These are phyloP conservation scores for Didymella sp. DNA, from an alignment of 2,329 filamentous ascomycete species.

Conservation along the genomic window DNA sequence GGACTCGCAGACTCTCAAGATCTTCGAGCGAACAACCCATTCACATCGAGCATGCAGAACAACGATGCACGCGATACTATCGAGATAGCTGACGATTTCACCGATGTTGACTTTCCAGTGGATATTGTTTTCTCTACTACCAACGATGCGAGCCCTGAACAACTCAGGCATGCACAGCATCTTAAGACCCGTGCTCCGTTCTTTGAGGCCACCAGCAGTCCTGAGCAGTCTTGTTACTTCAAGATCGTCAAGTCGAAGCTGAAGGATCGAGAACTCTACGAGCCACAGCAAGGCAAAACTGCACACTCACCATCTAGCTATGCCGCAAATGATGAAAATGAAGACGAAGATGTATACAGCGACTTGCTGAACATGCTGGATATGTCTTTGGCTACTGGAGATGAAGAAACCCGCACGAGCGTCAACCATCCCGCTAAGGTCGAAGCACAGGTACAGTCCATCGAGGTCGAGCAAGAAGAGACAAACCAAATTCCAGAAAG, in stretches of 20 bases:
- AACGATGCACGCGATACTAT: neutral
- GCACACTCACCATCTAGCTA: neutral
- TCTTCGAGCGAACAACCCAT: neutral
- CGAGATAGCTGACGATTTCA: conserved; percentile 12
- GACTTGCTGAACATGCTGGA: neutral
- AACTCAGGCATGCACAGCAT: neutral
- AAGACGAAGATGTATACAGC: neutral
- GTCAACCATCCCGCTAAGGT: neutral
- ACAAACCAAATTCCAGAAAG: conserved; percentile 26
- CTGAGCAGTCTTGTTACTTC: neutral
- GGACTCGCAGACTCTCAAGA: conserved; percentile 43
- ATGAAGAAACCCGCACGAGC: neutral
- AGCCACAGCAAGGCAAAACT: neutral
- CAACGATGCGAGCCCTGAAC: neutral
- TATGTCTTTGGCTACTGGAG: neutral
- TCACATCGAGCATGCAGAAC: neutral
- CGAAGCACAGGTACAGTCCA: neutral
- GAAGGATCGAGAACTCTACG: neutral
- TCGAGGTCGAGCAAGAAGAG: neutral
- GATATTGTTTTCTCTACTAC: neutral
- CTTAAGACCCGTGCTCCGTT: neutral
- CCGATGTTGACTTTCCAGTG: conserved; percentile 15
- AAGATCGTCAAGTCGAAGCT: neutral
- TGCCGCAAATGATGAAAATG: neutral
- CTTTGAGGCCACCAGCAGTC: conserved; percentile 2